Percentiles rank a stretch among this genome's conserved stretches.
These are phyloP conservation scores for Colletotrichum sojae DNA, from an alignment of 2,329 filamentous ascomycete genomes.

Conservation along the genomic window DNA sequence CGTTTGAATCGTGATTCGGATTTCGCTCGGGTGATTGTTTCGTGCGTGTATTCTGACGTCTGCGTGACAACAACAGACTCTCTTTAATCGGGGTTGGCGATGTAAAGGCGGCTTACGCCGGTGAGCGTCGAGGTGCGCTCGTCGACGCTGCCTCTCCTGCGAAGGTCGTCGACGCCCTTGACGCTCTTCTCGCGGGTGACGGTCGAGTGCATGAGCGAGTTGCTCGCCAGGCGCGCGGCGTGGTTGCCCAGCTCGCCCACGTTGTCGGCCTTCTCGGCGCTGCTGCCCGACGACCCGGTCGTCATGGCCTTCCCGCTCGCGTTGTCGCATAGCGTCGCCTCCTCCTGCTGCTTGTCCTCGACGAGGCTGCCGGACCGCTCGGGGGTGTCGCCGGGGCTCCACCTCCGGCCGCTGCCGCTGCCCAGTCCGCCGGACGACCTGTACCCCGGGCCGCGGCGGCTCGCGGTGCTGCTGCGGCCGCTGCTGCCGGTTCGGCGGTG, in stretches of 20 bases:
- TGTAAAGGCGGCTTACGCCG: constrained; percentile 80
- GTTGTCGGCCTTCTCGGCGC: constrained; percentile 72
- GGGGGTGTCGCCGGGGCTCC: constrained; percentile 70
- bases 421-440: constrained; percentile 64
- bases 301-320: constrained; percentile 65
- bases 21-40: constrained; percentile 4
- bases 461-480: constrained; percentile 75
- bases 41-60: background rate
- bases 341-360: constrained; percentile 53
- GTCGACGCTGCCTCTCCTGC: constrained; percentile 85
- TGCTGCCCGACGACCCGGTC: constrained; percentile 67
- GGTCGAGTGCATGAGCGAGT: constrained; percentile 70
- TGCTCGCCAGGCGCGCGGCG: constrained; percentile 68
- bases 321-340: constrained; percentile 51
- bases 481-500: constrained; percentile 83
- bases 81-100: constrained; percentile 83
- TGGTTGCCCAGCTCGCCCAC: constrained; percentile 67
- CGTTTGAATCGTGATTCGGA: background rate
- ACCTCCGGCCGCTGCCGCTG: constrained; percentile 58
- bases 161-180: constrained; percentile 79
- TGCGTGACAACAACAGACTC: background rate
- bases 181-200: constrained; percentile 76
- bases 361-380: constrained; percentile 68
- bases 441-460: constrained; percentile 63
- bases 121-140: constrained; percentile 82